These are phyloP conservation scores for Datisca glomerata DNA, from an alignment of 306 rosid species.

Conservation along the genomic window DNA sequence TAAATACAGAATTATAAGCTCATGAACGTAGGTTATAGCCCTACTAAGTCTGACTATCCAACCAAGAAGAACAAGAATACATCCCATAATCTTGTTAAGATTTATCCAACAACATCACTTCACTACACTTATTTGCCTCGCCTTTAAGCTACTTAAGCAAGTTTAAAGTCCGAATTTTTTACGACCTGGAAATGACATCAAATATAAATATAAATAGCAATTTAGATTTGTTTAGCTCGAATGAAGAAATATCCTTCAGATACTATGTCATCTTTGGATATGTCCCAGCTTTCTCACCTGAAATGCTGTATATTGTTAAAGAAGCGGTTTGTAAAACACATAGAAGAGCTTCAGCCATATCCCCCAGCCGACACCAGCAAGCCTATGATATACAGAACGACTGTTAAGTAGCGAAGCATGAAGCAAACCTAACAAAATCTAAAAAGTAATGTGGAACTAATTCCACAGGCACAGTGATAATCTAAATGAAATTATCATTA, in stretches of 20 bases:
- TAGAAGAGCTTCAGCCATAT: conserved; percentile 66
- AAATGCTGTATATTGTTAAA: conserved; percentile 70
- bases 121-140: too few species aligned
- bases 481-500: too few species aligned
- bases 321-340: conserved; percentile 66
- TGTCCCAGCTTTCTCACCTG: conserved; percentile 40
- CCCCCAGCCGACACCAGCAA: conserved; percentile 80
- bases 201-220: neutral
- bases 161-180: too few species aligned
- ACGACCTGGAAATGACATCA: neutral
- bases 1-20: too few species aligned
- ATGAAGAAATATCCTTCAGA: neutral
- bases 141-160: too few species aligned
- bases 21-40: too few species aligned
- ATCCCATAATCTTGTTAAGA: too few species aligned
- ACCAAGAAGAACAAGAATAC: too few species aligned
- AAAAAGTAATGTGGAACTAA: too few species aligned
- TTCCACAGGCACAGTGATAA: too few species aligned
- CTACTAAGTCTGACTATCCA: too few species aligned
- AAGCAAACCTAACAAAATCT: neutral
- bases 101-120: too few species aligned
- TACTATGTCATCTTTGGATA: conserved; percentile 9
- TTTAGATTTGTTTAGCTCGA: neutral
- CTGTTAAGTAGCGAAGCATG: conserved; percentile 7
- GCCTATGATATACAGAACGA: conserved; percentile 34